Conservation (phyloP, 2,329 filamentous ascomycete genomes). For the Colletotrichum theobromicola region DNA sequence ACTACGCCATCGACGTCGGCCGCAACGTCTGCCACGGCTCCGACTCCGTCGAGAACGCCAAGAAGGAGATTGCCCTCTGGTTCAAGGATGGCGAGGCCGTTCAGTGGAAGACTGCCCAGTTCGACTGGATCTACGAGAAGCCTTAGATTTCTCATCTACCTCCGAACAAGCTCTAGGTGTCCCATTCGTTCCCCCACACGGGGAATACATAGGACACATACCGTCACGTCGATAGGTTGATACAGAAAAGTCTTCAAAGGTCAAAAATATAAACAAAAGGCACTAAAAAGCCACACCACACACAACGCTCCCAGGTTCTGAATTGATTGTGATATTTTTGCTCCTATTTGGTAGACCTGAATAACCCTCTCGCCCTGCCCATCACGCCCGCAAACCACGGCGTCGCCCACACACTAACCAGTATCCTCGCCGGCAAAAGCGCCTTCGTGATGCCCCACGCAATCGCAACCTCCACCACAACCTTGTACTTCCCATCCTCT, state of each 20-base stretch:
- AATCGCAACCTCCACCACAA: constrained; percentile 77
- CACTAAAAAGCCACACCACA: constrained; percentile 6
- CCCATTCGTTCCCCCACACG: background rate
- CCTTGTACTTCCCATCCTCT: constrained; percentile 54
- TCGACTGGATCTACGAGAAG: constrained; percentile 99
- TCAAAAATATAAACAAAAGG: constrained; percentile 20
- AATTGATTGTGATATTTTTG: background rate
- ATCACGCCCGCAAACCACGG: constrained; percentile 86
- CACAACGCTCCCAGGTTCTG: background rate
- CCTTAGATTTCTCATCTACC: constrained; percentile 39
- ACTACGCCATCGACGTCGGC: constrained; percentile 81
- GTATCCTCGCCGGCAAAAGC: constrained; percentile 77
- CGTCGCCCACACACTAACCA: constrained; percentile 83
- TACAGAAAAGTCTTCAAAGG: constrained; percentile 14
- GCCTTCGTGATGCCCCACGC: constrained; percentile 92
- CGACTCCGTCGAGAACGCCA: constrained; percentile 96
- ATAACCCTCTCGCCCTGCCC: constrained; percentile 41
- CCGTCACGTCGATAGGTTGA: constrained; percentile 9
- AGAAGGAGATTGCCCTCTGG: constrained; percentile 99
- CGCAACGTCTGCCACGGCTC: constrained; percentile 99
- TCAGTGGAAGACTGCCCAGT: constrained; percentile 82
- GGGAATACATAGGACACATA: background rate
- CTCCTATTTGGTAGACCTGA: constrained; percentile 32
- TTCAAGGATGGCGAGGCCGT: constrained; percentile 89
- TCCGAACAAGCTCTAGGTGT: background rate